A percentile compares a stretch with the other conserved stretches of the same genome.
Conservation (phyloP, 2,329 filamentous ascomycete species). For the Exophiala oligosperma region DNA sequence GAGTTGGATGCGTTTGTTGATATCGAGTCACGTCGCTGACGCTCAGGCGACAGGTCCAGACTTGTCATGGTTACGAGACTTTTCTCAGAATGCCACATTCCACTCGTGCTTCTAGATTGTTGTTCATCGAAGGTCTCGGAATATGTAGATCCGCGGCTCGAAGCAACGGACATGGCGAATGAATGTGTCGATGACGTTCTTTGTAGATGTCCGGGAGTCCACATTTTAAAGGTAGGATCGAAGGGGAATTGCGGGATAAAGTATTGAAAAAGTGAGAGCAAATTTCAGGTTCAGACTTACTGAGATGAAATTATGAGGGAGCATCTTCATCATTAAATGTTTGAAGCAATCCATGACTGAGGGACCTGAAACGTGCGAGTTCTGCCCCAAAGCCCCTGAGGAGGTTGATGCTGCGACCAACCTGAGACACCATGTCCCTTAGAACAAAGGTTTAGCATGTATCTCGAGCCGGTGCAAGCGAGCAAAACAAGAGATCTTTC, state of each 20-base stretch:
- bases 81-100: conserved; percentile 11
- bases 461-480: no score
- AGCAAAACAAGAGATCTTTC: neutral
- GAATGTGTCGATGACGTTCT: conserved; percentile 7
- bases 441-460: neutral
- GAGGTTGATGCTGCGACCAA: neutral
- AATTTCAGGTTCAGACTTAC: neutral
- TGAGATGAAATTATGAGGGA: neutral
- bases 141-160: conserved; percentile 7
- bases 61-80: neutral
- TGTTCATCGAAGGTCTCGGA: conserved; percentile 1
- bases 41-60: neutral
- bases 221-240: neutral
- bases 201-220: conserved; percentile 2
- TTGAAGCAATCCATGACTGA: neutral
- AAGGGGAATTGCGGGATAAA: neutral
- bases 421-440: neutral
- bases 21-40: conserved; percentile 3
- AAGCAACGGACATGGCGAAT: conserved; percentile 7
- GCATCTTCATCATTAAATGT: neutral
- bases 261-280: neutral
- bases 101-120: neutral
- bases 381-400: neutral
- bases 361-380: neutral
- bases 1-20: conserved; percentile 5